Percentiles rank a stretch among this genome's conserved stretches.
Evolutionary conservation across 805 yeast genomes (phyloP).

Genomic region (Candida maris): DNA sequence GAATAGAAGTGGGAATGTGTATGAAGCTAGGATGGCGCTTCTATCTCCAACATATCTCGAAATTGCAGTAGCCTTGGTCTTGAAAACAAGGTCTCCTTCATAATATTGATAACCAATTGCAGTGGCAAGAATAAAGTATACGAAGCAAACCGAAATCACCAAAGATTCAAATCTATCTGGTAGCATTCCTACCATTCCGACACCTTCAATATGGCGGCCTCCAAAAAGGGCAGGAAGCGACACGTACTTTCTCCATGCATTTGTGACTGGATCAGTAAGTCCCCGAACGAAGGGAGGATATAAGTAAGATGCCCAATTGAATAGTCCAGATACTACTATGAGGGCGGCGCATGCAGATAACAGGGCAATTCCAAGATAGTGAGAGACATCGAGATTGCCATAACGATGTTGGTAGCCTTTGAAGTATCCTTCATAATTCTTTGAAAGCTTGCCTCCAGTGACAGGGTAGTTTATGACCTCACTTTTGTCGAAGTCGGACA

Average conservation of each 20-base stretch:
- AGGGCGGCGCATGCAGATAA: constrained; percentile 49
- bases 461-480: constrained; percentile 36
- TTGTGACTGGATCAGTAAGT: constrained; percentile 28
- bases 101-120: constrained; percentile 22
- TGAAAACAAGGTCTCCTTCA: constrained; percentile 22
- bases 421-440: constrained; percentile 24
- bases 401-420: constrained; percentile 28
- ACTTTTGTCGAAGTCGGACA: constrained; percentile 31
- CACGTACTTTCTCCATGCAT: constrained; percentile 25
- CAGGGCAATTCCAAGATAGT: constrained; percentile 43
- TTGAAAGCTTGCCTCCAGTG: constrained; percentile 17
- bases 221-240: constrained; percentile 24
- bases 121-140: constrained; percentile 18
- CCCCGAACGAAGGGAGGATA: constrained; percentile 35
- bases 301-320: constrained; percentile 38
- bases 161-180: constrained; percentile 54
- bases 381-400: constrained; percentile 38
- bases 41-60: constrained; percentile 45
- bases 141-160: constrained; percentile 37
- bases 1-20: constrained; percentile 48
- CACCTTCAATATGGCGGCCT: constrained; percentile 19
- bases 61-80: constrained; percentile 17
- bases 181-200: constrained; percentile 29
- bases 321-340: constrained; percentile 37
- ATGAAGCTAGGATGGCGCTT: constrained; percentile 47